Evolutionary conservation across 2,329 filamentous ascomycete genomes (phyloP), one percentile per base, ranked within the genome.

Genomic region (Penicillium psychrosexuale): DNA sequence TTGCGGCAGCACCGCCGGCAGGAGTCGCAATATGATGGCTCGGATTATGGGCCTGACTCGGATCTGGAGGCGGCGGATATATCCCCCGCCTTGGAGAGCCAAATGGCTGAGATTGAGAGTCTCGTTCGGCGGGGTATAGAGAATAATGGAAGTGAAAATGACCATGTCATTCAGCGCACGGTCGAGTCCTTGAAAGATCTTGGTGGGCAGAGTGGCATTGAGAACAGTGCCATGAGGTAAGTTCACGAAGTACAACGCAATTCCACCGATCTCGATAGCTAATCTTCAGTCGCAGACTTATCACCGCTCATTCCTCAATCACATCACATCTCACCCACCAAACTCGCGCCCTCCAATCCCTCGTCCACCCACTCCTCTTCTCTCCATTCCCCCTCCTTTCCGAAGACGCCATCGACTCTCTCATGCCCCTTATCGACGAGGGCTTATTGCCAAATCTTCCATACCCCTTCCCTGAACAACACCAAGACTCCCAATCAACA

Each of bases 291-390:
- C 30, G 28, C 39, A 85, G 82, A 62, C 72, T 84, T 28, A 82
- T 82, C 57, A 84, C 82, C 17, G 80, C 82, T 40, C 80, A 84
- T 65, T 79, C 80, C 36, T 82, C 82, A 22, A 76, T 84, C 47
- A 78, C 83, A 30, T 80, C 82, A 3, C 82, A 87, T 67, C 75
- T 86, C 19, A 81, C 78, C 4, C 79, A 84, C 66, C 84, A 87
- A 71, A 84, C 80, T 33, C 83, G 84, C 58, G 77, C 78, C 24
- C 71, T 87, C 24, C 81, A 84, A 62, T 81, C 81, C 3, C 75
- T 85, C 24, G 80, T 79, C 46, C 81, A 84, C 37, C 79, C 80
- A 13, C 76, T 87, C 47, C 77, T 84, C 52, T 83, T 82, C 50
- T 83, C 83, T 0, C 75, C 81, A 36, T 80, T 81, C 58, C 78